Evolutionary conservation across 495 filamentous ascomycete species (phyloP).

Genomic region (Aspergillus conjunctus): DNA sequence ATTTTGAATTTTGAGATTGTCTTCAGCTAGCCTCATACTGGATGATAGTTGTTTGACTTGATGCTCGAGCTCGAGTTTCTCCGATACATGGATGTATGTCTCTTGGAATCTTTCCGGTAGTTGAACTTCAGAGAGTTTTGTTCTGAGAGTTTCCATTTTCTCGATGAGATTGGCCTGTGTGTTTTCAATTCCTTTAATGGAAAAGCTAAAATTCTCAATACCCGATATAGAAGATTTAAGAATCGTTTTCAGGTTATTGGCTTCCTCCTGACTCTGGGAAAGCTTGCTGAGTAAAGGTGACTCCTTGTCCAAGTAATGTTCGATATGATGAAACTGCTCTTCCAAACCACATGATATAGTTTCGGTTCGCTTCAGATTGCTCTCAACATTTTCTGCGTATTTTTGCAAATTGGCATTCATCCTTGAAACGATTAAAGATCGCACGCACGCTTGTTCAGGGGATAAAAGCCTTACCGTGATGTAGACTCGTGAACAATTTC

Average conservation of each 20-base stretch:
- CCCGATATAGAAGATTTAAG: conserved; percentile 26
- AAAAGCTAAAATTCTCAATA: conserved; percentile 23
- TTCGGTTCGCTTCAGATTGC: conserved; percentile 19
- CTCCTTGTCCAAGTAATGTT: conserved; percentile 23
- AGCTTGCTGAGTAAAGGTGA: conserved; percentile 33
- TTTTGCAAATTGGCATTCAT: conserved; percentile 3
- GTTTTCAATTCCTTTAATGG: conserved; percentile 19
- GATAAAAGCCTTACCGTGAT: conserved; percentile 26
- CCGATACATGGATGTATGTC: conserved; percentile 19
- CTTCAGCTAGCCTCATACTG: conserved; percentile 21
- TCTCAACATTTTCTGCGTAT: conserved; percentile 21
- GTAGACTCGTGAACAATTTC: conserved; percentile 19
- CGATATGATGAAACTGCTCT: conserved; percentile 26
- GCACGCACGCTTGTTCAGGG: neutral
- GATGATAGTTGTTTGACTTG: conserved; percentile 25
- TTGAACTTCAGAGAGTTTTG: conserved; percentile 29
- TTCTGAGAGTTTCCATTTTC: conserved; percentile 27
- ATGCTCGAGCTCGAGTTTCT: conserved; percentile 33
- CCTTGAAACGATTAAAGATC: neutral
- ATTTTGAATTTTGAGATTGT: conserved; percentile 23
- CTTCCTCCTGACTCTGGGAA: conserved; percentile 19
- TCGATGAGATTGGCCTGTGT: conserved; percentile 27
- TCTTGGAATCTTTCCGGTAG: conserved; percentile 19
- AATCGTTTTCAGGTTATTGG: conserved; percentile 20
- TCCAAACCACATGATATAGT: conserved; percentile 15